These are phyloP conservation scores for Iberis pinnata DNA, from an alignment of 345 rosid species.

Conservation along the genomic window DNA sequence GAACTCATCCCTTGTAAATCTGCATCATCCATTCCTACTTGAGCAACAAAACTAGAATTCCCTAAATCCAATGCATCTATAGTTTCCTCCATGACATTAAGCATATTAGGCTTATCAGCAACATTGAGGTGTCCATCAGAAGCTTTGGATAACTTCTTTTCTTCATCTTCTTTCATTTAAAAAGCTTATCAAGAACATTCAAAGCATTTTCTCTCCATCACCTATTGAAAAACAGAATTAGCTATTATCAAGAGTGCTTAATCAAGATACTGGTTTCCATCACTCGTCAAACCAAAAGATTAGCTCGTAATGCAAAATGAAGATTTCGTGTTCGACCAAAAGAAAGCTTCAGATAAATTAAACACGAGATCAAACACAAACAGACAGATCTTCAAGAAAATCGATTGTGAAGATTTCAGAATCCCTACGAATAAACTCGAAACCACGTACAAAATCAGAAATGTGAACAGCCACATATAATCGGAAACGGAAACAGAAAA, in stretches of 20 bases:
- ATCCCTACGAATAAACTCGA: not conserved
- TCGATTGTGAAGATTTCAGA: not conserved
- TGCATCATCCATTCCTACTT: too few relatives aligned
- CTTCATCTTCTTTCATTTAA: slow-evolving; percentile 67
- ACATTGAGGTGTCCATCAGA: slow-evolving; percentile 19
- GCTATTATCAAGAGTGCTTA: too few relatives aligned
- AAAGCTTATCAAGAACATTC: slow-evolving; percentile 11
- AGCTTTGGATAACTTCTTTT: slow-evolving; percentile 32
- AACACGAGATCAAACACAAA: slow-evolving; percentile 4
- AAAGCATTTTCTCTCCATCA: slow-evolving; percentile 3
- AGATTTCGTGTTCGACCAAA: not conserved
- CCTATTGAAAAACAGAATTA: slow-evolving; percentile 33
- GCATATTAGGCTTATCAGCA: not conserved
- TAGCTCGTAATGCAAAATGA: not conserved
- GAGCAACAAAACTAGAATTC: slow-evolving; percentile 23
- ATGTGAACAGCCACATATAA: too few relatives aligned
- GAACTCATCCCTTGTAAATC: slow-evolving; percentile 33
- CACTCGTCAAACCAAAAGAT: slow-evolving; percentile 3
- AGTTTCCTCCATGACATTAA: slow-evolving; percentile 24
- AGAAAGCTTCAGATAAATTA: not conserved
- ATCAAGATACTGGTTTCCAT: slow-evolving; percentile 1
- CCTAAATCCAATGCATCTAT: slow-evolving; percentile 33
- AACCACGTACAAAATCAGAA: not conserved
- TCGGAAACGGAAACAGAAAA: not conserved
- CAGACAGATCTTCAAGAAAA: not conserved